Percentiles rank a stretch among this genome's conserved stretches.
Conservation (phyloP, 2,329 filamentous ascomycete species). For the Harringtonia aguacate region DNA sequence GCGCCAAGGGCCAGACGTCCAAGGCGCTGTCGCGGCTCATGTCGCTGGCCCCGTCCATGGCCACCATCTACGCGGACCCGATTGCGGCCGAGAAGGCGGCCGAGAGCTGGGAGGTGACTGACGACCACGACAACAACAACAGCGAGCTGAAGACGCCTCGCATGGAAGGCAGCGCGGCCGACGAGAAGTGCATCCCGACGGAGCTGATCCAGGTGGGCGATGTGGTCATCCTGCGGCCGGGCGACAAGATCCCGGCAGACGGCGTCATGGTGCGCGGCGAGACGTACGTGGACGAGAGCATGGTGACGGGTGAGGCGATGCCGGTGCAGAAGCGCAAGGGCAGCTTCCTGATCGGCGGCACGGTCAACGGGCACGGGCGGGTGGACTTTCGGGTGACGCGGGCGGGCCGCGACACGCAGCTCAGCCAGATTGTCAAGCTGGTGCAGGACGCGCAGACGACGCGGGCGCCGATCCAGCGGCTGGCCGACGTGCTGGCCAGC, state of each 20-base stretch:
- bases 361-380: slow-evolving; percentile 87
- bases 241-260: slow-evolving; percentile 94
- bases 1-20: slow-evolving; percentile 91
- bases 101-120: slow-evolving; percentile 56
- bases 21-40: slow-evolving; percentile 88
- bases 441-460: slow-evolving; percentile 95
- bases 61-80: slow-evolving; percentile 89
- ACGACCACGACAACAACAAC: slow-evolving; percentile 18
- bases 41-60: slow-evolving; percentile 93
- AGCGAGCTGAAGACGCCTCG: slow-evolving; percentile 32
- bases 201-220: slow-evolving; percentile 92
- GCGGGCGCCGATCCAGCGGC: slow-evolving; percentile 83
- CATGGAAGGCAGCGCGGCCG: slow-evolving; percentile 51
- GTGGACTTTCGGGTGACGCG: slow-evolving; percentile 88
- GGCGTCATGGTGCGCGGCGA: slow-evolving; percentile 79
- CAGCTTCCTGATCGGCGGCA: slow-evolving; percentile 75
- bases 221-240: slow-evolving; percentile 82
- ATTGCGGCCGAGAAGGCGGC: slow-evolving; percentile 87
- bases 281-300: slow-evolving; percentile 92
- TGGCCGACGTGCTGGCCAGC: slow-evolving; percentile 83
- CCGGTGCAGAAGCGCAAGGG: slow-evolving; percentile 84
- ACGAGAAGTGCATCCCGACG: slow-evolving; percentile 80
- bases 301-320: slow-evolving; percentile 97
- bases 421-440: slow-evolving; percentile 96
- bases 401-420: slow-evolving; percentile 87